These are phyloP conservation scores for Penicillium occitanis DNA, from an alignment of 2,329 filamentous ascomycete genomes.

Conservation along the genomic window DNA sequence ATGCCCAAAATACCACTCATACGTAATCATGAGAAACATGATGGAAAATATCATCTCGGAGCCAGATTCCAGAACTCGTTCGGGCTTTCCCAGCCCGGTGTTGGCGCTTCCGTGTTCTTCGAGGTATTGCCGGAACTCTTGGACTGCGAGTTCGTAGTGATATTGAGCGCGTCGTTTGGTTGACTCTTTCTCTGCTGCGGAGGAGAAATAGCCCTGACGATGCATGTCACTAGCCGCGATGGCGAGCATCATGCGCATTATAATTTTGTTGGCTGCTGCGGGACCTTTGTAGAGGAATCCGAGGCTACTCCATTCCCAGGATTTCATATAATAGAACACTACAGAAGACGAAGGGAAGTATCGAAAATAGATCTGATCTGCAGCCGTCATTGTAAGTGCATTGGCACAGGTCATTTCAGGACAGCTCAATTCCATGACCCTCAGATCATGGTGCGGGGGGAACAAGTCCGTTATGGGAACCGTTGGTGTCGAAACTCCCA, in stretches of 20 bases:
- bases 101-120: slow-evolving; percentile 30
- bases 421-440: neutral
- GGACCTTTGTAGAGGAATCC: slow-evolving; percentile 39
- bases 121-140: slow-evolving; percentile 38
- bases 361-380: slow-evolving; percentile 36
- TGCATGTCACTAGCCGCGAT: slow-evolving; percentile 40
- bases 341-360: slow-evolving; percentile 38
- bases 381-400: slow-evolving; percentile 35
- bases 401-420: slow-evolving; percentile 31
- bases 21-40: slow-evolving; percentile 39
- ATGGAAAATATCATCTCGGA: slow-evolving; percentile 38
- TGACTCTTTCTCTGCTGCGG: slow-evolving; percentile 30
- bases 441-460: slow-evolving; percentile 3
- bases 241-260: slow-evolving; percentile 44
- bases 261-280: slow-evolving; percentile 36
- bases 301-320: slow-evolving; percentile 40
- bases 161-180: slow-evolving; percentile 35
- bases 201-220: slow-evolving; percentile 31
- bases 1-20: slow-evolving; percentile 40
- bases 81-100: slow-evolving; percentile 22
- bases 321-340: slow-evolving; percentile 39
- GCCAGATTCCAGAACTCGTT: neutral
- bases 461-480: neutral
- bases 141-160: slow-evolving; percentile 39
- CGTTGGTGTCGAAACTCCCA: neutral